Evolutionary conservation across 495 filamentous ascomycete species (phyloP), one percentile per base, ranked within the genome.

Genomic region (Aspergillus ostianus): DNA sequence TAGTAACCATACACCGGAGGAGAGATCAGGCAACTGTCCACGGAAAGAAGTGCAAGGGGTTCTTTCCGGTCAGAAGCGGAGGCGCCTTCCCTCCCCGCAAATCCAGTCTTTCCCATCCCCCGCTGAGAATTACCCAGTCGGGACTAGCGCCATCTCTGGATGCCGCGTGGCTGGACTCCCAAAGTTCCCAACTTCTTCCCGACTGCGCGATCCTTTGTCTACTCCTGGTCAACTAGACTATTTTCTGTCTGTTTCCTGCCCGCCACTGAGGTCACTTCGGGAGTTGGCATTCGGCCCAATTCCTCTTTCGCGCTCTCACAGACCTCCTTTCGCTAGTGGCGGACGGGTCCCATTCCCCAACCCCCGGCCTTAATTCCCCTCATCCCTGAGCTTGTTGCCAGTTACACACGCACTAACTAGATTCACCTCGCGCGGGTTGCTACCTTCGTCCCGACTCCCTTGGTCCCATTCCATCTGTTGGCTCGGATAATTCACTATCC

Each of bases 401-500:
- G 50, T 21, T 41, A 41, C 36, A 41, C 36, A 10, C 36, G 13
- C 36, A 41, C 36, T 41, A 41, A 10, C 9, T 10, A 41, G 3
- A 15, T 36, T 36, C 36, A 41, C 36, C 13, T 15, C 10, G 36
- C 10, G 36, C 13, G 10, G 10, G 9, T 12, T 15, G 13, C 36
- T 15, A 10, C 12, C 36, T 41, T 10, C 9, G 32, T 13, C 12
- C 32, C 6, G 29, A 30, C 29, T 4, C 29, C 8, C 29, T 8
- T 8, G 4, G n/a, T 30, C 8, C 30, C 30, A 56, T 64, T 58
- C 46, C 58, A 47, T 36, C 49, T 62, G 36, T 41, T 60, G 21
- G 44, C 44, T 64, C 65, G 61, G 65, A 58, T 56, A 67, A 60
- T 62, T 67, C 47, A 32, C 20, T 52, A 53, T 47, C 59, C 55